These are phyloP conservation scores for Pseudogymnoascus verrucosus DNA, from an alignment of 2,329 filamentous ascomycete species.

Conservation along the genomic window DNA sequence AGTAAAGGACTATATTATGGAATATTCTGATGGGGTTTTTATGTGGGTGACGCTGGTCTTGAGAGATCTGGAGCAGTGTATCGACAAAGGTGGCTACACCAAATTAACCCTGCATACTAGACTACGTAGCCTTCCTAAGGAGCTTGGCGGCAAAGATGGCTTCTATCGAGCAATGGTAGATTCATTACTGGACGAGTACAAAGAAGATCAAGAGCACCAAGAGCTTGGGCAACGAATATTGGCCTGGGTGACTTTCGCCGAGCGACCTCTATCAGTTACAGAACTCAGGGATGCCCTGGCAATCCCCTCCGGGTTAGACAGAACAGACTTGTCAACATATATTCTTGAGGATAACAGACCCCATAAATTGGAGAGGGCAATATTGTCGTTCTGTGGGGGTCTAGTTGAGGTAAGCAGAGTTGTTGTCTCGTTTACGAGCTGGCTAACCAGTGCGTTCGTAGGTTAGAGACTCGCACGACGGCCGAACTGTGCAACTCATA, in stretches of 20 bases:
- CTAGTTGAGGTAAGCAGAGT: background rate
- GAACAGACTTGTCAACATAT: background rate
- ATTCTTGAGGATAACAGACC: background rate
- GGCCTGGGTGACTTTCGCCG: slow-evolving; percentile 4
- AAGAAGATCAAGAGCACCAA: background rate
- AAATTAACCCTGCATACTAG: background rate
- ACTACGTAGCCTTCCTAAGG: background rate
- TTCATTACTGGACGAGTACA: background rate
- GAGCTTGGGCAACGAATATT: background rate
- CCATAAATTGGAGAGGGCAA: background rate
- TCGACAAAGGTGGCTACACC: background rate
- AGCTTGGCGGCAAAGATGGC: background rate
- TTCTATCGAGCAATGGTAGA: background rate
- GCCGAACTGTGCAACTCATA: slow-evolving; percentile 2
- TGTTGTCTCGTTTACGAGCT: background rate
- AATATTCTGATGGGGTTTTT: background rate
- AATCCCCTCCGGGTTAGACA: background rate
- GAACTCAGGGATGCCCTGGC: slow-evolving; percentile 1
- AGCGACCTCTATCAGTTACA: background rate
- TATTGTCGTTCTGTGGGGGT: background rate
- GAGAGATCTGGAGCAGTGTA: background rate
- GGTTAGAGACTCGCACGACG: background rate
- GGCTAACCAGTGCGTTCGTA: background rate
- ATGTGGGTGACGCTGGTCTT: background rate
- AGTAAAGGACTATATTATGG: background rate